These are phyloP conservation scores for Cyberlindnera nakhonratchasimensis DNA, from an alignment of 805 yeast genomes.

Conservation along the genomic window DNA sequence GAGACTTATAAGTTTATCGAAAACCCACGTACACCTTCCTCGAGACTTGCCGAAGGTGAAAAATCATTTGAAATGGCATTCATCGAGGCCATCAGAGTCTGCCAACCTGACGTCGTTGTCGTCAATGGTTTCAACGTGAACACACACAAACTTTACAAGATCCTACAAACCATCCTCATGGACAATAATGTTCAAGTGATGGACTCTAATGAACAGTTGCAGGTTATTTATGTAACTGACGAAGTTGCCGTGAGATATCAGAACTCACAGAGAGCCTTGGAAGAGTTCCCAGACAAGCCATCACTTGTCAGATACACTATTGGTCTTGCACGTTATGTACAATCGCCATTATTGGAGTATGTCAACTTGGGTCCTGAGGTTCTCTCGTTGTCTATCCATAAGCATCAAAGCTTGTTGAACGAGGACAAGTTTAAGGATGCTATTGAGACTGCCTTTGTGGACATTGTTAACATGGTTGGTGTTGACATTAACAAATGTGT, in stretches of 20 bases:
- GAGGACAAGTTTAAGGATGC: conserved; percentile 61
- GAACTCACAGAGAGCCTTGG: conserved; percentile 66
- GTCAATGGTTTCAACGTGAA: conserved; percentile 83
- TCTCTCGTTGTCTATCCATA: conserved; percentile 61
- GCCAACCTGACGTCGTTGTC: conserved; percentile 86
- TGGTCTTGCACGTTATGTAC: conserved; percentile 87
- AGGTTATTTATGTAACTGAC: conserved; percentile 81
- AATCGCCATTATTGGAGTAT: conserved; percentile 90
- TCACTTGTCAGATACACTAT: conserved; percentile 78
- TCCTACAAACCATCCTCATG: conserved; percentile 47
- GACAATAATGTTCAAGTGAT: conserved; percentile 45
- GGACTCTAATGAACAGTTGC: conserved; percentile 44
- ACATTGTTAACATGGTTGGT: conserved; percentile 86
- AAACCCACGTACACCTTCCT: conserved; percentile 51
- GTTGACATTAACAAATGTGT: conserved; percentile 90
- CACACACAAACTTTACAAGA: conserved; percentile 57
- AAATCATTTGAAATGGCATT: conserved; percentile 65
- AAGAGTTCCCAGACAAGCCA: conserved; percentile 83
- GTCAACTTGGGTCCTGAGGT: conserved; percentile 76
- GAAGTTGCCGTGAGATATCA: conserved; percentile 91
- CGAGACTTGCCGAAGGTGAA: conserved; percentile 41
- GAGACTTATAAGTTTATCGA: conserved; percentile 77
- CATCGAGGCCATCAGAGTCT: conserved; percentile 52
- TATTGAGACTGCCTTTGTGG: conserved; percentile 80
- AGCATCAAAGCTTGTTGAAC: conserved; percentile 68